A percentile compares a stretch with the other conserved stretches of the same genome.
These are phyloP conservation scores for Xylaria sp. DNA, from an alignment of 2,329 filamentous ascomycete genomes.

Conservation along the genomic window DNA sequence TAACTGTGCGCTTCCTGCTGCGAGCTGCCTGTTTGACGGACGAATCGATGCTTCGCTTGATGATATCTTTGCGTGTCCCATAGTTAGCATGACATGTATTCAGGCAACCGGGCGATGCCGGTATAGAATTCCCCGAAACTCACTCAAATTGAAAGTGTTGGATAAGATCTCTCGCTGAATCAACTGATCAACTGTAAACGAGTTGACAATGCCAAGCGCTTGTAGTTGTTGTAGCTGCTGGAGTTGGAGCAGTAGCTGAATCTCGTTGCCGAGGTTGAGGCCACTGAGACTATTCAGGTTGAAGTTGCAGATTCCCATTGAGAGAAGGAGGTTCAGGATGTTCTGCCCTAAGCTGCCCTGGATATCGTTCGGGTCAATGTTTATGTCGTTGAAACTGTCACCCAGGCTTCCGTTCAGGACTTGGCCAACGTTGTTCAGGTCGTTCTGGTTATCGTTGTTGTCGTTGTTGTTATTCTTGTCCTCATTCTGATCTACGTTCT, in stretches of 20 bases:
- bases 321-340: conserved; percentile 35
- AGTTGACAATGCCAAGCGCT: conserved; percentile 36
- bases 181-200: conserved; percentile 33
- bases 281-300: conserved; percentile 31
- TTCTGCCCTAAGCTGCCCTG: conserved; percentile 26
- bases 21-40: conserved; percentile 34
- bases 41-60: conserved; percentile 36
- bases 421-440: neutral
- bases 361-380: conserved; percentile 31
- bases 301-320: conserved; percentile 39
- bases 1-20: conserved; percentile 31
- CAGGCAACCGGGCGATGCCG: neutral
- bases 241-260: conserved; percentile 40
- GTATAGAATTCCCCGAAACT: neutral
- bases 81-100: conserved; percentile 12
- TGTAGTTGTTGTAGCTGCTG: conserved; percentile 39
- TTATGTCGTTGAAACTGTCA: conserved; percentile 27
- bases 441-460: conserved; percentile 16
- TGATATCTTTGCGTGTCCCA: conserved; percentile 26
- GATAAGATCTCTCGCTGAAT: conserved; percentile 36
- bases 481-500: conserved; percentile 11
- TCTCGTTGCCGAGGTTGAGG: conserved; percentile 34
- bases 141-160: conserved; percentile 35
- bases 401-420: conserved; percentile 22
- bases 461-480: conserved; percentile 5